These are phyloP conservation scores for Termitomyces sp. DNA, from an alignment of 768 basidiomycete genomes.

Conservation along the genomic window DNA sequence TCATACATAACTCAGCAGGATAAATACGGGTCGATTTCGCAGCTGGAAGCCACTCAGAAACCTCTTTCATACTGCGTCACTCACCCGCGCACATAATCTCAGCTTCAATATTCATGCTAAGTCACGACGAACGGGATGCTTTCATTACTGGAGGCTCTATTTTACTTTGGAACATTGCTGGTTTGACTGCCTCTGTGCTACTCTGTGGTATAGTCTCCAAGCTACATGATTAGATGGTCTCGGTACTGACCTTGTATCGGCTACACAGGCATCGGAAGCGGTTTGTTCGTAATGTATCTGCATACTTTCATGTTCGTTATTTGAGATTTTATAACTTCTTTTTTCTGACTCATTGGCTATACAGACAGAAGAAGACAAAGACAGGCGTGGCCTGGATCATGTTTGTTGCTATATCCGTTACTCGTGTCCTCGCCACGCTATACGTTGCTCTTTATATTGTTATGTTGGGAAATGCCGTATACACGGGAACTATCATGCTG, in stretches of 20 bases:
- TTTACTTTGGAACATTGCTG: neutral
- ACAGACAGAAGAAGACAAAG: neutral
- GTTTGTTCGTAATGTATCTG: neutral
- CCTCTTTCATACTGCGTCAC: neutral
- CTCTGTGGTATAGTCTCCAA: neutral
- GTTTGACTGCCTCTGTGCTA: neutral
- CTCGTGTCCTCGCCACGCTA: neutral
- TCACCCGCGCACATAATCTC: neutral
- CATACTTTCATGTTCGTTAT: neutral
- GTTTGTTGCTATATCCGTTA: neutral
- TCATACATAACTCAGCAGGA: no score
- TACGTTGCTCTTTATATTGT: neutral
- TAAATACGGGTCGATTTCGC: neutral
- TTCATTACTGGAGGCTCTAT: neutral
- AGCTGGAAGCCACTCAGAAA: neutral
- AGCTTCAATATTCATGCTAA: neutral
- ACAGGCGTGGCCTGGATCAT: neutral
- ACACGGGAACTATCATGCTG: no score
- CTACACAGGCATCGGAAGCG: neutral
- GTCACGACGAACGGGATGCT: neutral
- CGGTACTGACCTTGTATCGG: neutral
- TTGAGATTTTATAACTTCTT: neutral
- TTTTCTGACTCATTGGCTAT: neutral
- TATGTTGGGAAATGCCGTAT: neutral
- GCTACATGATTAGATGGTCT: neutral